Evolutionary conservation across 495 filamentous ascomycete genomes (phyloP).

Genomic region (Neurospora sp.): DNA sequence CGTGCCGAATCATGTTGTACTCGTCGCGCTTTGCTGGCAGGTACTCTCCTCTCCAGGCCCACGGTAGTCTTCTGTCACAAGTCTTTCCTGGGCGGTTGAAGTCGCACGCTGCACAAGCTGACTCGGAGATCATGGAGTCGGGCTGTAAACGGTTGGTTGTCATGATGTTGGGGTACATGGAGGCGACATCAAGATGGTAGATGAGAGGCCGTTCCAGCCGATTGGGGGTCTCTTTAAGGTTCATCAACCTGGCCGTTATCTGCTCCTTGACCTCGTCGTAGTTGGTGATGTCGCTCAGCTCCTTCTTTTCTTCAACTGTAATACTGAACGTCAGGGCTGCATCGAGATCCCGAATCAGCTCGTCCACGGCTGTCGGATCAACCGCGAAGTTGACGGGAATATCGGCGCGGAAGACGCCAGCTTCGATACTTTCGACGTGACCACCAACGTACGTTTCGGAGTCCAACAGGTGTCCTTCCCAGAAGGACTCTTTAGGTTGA

Average conservation of each 20-base stretch:
- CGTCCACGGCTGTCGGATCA: conserved; percentile 78
- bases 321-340: conserved; percentile 87
- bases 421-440: conserved; percentile 99
- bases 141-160: conserved; percentile 96
- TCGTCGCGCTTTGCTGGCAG: conserved; percentile 92
- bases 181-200: conserved; percentile 96
- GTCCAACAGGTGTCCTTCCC: conserved; percentile 90
- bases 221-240: conserved; percentile 71
- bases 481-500: conserved; percentile 82
- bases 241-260: conserved; percentile 60
- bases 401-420: conserved; percentile 91
- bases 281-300: conserved; percentile 79
- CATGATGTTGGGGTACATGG: conserved; percentile 99
- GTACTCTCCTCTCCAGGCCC: conserved; percentile 98
- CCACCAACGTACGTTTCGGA: conserved; percentile 97
- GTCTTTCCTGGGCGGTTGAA: conserved; percentile 98
- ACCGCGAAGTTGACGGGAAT: conserved; percentile 89
- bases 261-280: conserved; percentile 87
- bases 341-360: conserved; percentile 79
- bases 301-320: conserved; percentile 89
- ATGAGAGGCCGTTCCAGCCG: conserved; percentile 80
- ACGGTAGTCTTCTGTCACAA: conserved; percentile 89
- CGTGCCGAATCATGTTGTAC: conserved; percentile 96
- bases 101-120: conserved; percentile 92
- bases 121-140: conserved; percentile 95